These are phyloP conservation scores for Aspergillus brasiliensis DNA, from an alignment of 2,329 filamentous ascomycete genomes.

Conservation along the genomic window DNA sequence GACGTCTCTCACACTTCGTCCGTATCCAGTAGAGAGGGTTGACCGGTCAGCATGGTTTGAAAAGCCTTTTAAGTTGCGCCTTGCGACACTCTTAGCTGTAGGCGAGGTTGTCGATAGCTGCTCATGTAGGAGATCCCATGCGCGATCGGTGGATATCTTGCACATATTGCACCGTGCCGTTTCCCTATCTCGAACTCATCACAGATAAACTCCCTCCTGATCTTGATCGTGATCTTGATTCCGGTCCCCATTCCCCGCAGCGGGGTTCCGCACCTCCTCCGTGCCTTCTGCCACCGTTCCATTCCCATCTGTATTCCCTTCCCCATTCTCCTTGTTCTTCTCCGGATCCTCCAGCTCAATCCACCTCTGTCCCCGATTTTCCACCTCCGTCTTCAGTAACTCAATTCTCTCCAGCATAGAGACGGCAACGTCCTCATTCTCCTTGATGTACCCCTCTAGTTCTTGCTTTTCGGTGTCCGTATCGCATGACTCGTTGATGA, in stretches of 20 bases:
- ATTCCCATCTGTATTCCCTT: conserved; percentile 19
- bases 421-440: conserved; percentile 60
- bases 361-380: conserved; percentile 59
- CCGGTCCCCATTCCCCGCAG: conserved; percentile 3
- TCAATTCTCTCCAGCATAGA: conserved; percentile 59
- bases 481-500: conserved; percentile 50
- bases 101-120: neutral
- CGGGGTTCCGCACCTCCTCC: neutral
- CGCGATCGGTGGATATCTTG: no score
- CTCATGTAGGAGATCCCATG: no score
- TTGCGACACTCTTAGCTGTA: neutral
- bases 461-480: conserved; percentile 51
- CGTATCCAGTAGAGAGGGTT: neutral
- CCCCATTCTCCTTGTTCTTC: conserved; percentile 15
- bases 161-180: neutral
- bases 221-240: conserved; percentile 4
- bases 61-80: no score
- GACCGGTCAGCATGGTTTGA: neutral
- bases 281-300: conserved; percentile 14
- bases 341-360: conserved; percentile 30
- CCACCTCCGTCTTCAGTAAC: conserved; percentile 55
- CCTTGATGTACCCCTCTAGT: conserved; percentile 47
- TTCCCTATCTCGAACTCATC: conserved; percentile 5
- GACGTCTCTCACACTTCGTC: neutral
- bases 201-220: conserved; percentile 36